Evolutionary conservation across 768 basidiomycete genomes (phyloP).

Genomic region (Tricholoma furcatifolium): DNA sequence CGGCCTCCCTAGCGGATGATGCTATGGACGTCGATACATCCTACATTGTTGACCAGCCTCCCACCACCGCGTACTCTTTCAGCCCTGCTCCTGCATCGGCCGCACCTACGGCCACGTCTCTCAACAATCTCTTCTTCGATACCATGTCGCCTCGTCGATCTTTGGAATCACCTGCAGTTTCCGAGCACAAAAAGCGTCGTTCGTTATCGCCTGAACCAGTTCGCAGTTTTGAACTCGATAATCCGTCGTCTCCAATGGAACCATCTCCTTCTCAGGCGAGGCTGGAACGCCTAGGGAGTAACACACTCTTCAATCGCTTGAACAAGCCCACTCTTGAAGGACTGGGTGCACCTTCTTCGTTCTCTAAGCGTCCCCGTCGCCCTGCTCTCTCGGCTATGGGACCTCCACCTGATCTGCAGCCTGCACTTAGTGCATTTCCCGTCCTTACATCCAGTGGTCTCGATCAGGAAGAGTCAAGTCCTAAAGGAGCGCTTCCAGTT

Average conservation of each 20-base stretch:
- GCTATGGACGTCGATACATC: conserved; percentile 82
- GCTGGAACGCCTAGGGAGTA: conserved; percentile 45
- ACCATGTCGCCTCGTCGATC: conserved; percentile 49
- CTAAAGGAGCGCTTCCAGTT: conserved; percentile 45
- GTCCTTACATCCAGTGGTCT: conserved; percentile 29
- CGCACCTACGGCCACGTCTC: conserved; percentile 50
- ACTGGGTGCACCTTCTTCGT: conserved; percentile 48
- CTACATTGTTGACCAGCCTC: conserved; percentile 33
- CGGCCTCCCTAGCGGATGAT: conserved; percentile 51
- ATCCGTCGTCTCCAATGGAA: conserved; percentile 47
- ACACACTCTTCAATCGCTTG: conserved; percentile 47
- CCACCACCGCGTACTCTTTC: conserved; percentile 26
- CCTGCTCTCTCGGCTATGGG: conserved; percentile 68
- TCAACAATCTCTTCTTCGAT: conserved; percentile 62
- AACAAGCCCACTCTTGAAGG: conserved; percentile 51
- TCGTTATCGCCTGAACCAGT: conserved; percentile 55
- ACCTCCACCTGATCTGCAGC: conserved; percentile 38
- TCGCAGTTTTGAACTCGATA: conserved; percentile 34
- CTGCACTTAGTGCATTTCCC: conserved; percentile 43
- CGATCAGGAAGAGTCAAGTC: conserved; percentile 25
- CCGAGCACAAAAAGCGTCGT: conserved; percentile 52
- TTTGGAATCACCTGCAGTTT: conserved; percentile 43
- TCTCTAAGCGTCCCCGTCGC: conserved; percentile 60
- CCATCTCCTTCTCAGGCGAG: conserved; percentile 52
- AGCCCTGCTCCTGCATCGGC: conserved; percentile 45